These are phyloP conservation scores for Pseudotsuga menziesii DNA, from an alignment of 75 land plant genomes.

Conservation along the genomic window DNA sequence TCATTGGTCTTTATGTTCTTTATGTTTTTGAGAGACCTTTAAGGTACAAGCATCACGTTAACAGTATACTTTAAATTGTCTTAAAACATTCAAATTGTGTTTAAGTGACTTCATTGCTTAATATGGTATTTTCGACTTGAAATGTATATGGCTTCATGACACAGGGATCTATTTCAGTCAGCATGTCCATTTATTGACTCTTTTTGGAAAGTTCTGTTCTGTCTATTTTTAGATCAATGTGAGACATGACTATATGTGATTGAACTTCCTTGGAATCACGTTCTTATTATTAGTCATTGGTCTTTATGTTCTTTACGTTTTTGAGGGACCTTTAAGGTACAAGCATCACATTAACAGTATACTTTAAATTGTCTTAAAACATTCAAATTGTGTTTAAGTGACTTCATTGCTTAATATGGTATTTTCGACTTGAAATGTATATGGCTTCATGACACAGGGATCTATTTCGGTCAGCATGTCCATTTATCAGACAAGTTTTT, in stretches of 20 bases:
- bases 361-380: not conserved
- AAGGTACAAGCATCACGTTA: not conserved
- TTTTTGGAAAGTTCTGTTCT: not conserved
- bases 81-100: not conserved
- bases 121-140: not conserved
- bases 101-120: not conserved
- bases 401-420: not conserved
- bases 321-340: not conserved
- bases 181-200: constrained; percentile 42
- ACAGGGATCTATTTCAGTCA: constrained; percentile 84
- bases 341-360: not conserved
- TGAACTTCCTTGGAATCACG: not conserved
- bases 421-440: not conserved
- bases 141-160: not conserved
- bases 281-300: not conserved
- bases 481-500: constrained; percentile 69
- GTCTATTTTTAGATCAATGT: not conserved
- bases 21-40: not conserved
- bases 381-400: not conserved
- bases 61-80: not conserved
- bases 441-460: constrained; percentile 49
- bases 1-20: not conserved
- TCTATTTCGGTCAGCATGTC: constrained; percentile 82
- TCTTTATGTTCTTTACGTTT: not conserved
- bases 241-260: not conserved